Evolutionary conservation across 2,329 filamentous ascomycete genomes (phyloP).

Genomic region (Mariannaea elegans): DNA sequence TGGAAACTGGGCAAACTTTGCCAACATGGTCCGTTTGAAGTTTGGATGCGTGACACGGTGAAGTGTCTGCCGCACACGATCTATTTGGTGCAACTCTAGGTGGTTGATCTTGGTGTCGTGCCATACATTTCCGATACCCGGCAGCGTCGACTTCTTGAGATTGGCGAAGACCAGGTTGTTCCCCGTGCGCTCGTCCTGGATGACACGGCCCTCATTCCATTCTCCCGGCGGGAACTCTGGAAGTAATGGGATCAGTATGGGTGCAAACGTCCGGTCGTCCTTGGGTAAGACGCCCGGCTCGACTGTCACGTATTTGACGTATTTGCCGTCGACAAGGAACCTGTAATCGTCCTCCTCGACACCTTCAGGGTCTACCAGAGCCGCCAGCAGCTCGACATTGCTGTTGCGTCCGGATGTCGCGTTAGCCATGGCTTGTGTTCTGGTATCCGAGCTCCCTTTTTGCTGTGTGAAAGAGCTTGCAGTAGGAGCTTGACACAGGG

Average conservation of each 20-base stretch:
- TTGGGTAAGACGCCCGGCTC: slow-evolving; percentile 44
- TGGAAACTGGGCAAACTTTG: slow-evolving; percentile 41
- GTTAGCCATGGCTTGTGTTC: neutral
- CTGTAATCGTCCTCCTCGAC: slow-evolving; percentile 47
- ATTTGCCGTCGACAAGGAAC: slow-evolving; percentile 46
- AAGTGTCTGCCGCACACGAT: slow-evolving; percentile 40
- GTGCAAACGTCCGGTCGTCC: slow-evolving; percentile 46
- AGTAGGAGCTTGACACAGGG: neutral
- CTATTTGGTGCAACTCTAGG: slow-evolving; percentile 41
- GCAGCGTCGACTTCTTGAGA: slow-evolving; percentile 37
- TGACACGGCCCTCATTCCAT: slow-evolving; percentile 52
- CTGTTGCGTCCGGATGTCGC: neutral
- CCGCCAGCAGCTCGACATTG: slow-evolving; percentile 39
- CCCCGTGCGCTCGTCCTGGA: slow-evolving; percentile 35
- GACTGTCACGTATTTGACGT: slow-evolving; percentile 53
- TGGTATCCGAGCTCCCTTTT: slow-evolving; percentile 1
- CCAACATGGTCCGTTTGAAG: slow-evolving; percentile 34
- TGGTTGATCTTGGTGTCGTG: slow-evolving; percentile 46
- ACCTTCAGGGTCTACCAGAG: slow-evolving; percentile 38
- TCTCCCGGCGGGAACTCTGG: slow-evolving; percentile 49
- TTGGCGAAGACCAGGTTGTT: slow-evolving; percentile 39
- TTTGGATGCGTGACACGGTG: slow-evolving; percentile 37
- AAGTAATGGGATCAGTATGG: slow-evolving; percentile 44
- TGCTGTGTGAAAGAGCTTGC: neutral
- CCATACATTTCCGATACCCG: slow-evolving; percentile 47